A percentile compares a stretch with the other conserved stretches of the same genome.
Evolutionary conservation across 148 eudicot species (phyloP).

Genomic region (Rhododendron williamsianum): DNA sequence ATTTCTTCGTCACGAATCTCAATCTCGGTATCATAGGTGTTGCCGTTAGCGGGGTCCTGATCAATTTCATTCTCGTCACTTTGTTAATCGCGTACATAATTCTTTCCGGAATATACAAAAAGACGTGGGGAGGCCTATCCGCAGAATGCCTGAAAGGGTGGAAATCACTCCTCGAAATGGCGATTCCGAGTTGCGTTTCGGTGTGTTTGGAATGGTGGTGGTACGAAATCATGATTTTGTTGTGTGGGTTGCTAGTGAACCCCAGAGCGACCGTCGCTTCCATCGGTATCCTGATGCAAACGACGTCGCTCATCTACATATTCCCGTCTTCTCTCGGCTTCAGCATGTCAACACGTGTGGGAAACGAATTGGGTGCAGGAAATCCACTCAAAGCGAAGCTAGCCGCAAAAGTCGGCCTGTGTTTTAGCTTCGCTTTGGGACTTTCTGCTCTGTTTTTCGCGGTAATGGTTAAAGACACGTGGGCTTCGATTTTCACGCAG

Average conservation of each 20-base stretch:
- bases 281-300: slow-evolving; percentile 20
- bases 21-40: slow-evolving; percentile 38
- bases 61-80: slow-evolving; percentile 30
- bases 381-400: slow-evolving; percentile 4
- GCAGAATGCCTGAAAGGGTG: slow-evolving; percentile 17
- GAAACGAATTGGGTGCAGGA: slow-evolving; percentile 14
- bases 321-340: slow-evolving; percentile 19
- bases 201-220: slow-evolving; percentile 94
- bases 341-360: slow-evolving; percentile 15
- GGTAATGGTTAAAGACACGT: background rate
- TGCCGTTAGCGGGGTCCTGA: slow-evolving; percentile 32
- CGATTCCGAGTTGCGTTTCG: slow-evolving; percentile 67
- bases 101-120: slow-evolving; percentile 16
- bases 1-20: slow-evolving; percentile 24
- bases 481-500: slow-evolving; percentile 7
- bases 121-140: slow-evolving; percentile 19
- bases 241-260: slow-evolving; percentile 45
- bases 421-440: slow-evolving; percentile 8
- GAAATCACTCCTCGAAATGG: slow-evolving; percentile 24
- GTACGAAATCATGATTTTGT: slow-evolving; percentile 76
- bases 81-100: slow-evolving; percentile 25
- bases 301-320: slow-evolving; percentile 14
- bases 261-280: slow-evolving; percentile 15
- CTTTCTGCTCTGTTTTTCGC: slow-evolving; percentile 11
- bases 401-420: slow-evolving; percentile 1